These are phyloP conservation scores for Cruciata laevipes DNA, from an alignment of 257 asterid genomes.

Conservation along the genomic window DNA sequence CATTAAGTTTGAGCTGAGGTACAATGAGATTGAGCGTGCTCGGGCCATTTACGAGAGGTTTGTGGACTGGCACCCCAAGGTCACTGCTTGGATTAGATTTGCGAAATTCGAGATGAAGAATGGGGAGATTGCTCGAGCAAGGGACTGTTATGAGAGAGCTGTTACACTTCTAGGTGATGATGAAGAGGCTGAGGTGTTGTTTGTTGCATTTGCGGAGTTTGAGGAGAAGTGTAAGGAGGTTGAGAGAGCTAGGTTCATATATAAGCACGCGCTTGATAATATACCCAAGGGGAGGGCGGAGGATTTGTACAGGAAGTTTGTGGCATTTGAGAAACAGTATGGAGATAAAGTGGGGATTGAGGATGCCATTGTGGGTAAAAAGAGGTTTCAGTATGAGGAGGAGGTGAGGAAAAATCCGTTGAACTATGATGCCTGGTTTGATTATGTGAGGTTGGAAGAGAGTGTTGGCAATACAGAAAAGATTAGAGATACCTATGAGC, in stretches of 20 bases:
- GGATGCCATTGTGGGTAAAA: slow-evolving; percentile 86
- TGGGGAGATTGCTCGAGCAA: slow-evolving; percentile 63
- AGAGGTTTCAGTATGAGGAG: slow-evolving; percentile 86
- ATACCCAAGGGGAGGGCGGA: slow-evolving; percentile 90
- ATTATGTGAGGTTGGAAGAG: slow-evolving; percentile 76
- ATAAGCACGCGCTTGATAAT: slow-evolving; percentile 79
- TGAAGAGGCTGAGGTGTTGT: slow-evolving; percentile 80
- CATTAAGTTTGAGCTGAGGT: slow-evolving; percentile 76
- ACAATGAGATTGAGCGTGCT: slow-evolving; percentile 74
- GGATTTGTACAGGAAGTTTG: slow-evolving; percentile 79
- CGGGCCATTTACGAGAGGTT: slow-evolving; percentile 68
- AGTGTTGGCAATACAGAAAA: slow-evolving; percentile 55
- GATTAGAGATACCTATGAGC: slow-evolving; percentile 78
- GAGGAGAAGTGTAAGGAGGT: slow-evolving; percentile 92
- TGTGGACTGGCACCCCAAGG: slow-evolving; percentile 58
- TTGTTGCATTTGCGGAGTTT: slow-evolving; percentile 86
- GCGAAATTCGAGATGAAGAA: slow-evolving; percentile 88
- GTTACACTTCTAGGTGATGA: slow-evolving; percentile 73
- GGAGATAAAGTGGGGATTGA: slow-evolving; percentile 91
- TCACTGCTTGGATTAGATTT: slow-evolving; percentile 73
- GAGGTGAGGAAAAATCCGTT: slow-evolving; percentile 79
- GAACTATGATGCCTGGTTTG: slow-evolving; percentile 88
- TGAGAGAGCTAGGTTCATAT: slow-evolving; percentile 79
- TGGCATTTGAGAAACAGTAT: slow-evolving; percentile 88
- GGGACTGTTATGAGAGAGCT: slow-evolving; percentile 74